Evolutionary conservation across 352 stramenopile genomes (phyloP), one percentile per base, ranked within the genome.

Genomic region (Pythium scleroteichum): DNA sequence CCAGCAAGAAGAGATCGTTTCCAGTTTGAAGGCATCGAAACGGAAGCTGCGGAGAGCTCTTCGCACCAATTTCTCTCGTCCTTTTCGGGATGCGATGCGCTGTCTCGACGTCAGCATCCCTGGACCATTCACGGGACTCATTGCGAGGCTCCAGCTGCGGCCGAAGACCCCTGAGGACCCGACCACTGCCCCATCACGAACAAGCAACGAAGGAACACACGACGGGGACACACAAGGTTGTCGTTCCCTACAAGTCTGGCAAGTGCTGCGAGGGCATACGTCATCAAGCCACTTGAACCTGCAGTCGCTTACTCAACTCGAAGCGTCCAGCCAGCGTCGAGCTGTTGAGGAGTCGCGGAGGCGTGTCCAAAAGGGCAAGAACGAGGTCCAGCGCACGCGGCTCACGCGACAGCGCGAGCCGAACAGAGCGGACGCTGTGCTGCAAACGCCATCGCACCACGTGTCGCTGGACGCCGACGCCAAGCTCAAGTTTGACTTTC

Each of bases 1-100:
- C 17, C 26, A 35, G 2, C 51, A 66, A 29, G 20, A 47, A 0
- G 62, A 44, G 22, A 40, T 71, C 10, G 27, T 51, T 1, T 22
- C 20, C 0, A 39, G 14, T 12, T 24, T 65, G 2, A 49, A 49
- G 10, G 10, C 12, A 1, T 33, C 47, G 26, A 80, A 81, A 50
- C 61, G 62, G 39, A 57, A 23, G 42, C 49, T 82, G 48, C 71
- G 73, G 1, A 61, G 64, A 29, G 73, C 73, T 20, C 57, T 85
- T 29, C 68, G 73, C 22, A 81, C 68, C 46, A 85, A 85, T 41
- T 85, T 85, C 40, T 82, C 73, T 22, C 71, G 75, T 7, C 73
- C 73, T 1, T 85, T 82, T 32, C 75, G 75, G 13, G 75, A 85
- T 52, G 73, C 75, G 1, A 85, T 85, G 75, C 75, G 75, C 3